These are phyloP conservation scores for Hypomyces perniciosus DNA, from an alignment of 2,329 filamentous ascomycete genomes.

Conservation along the genomic window DNA sequence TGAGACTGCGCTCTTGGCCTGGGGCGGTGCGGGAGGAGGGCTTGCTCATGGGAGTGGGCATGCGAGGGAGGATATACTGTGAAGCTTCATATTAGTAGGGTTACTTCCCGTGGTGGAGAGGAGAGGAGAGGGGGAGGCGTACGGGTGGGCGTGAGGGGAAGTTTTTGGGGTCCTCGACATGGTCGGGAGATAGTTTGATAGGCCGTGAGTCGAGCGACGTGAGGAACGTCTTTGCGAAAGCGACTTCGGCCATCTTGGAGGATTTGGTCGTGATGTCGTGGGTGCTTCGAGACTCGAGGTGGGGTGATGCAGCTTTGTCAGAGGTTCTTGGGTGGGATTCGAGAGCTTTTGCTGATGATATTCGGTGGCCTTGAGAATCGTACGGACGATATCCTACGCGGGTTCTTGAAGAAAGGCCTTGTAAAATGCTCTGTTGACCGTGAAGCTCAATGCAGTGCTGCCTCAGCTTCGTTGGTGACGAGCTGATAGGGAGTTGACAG, in stretches of 20 bases:
- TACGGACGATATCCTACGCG: background rate
- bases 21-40: conserved; percentile 45
- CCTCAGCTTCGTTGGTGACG: background rate
- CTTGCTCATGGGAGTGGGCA: conserved; percentile 51
- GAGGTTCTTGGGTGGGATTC: background rate
- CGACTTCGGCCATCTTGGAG: conserved; percentile 67
- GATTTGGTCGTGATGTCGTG: background rate
- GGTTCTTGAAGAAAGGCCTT: background rate
- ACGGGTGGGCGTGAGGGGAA: conserved; percentile 75
- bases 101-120: background rate
- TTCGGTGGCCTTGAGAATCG: background rate
- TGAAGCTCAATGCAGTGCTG: background rate
- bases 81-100: background rate
- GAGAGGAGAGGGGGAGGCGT: conserved; percentile 20
- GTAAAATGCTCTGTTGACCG: no score
- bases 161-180: conserved; percentile 78
- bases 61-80: conserved; percentile 69
- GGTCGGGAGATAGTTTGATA: conserved; percentile 76
- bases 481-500: background rate
- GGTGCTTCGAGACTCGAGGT: background rate
- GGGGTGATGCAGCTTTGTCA: background rate
- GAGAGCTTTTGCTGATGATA: background rate
- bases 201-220: conserved; percentile 71
- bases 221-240: conserved; percentile 81
- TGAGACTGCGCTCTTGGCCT: conserved; percentile 46